A percentile compares a stretch with the other conserved stretches of the same genome.
Evolutionary conservation across 106 monocot genomes (phyloP).

Genomic region (Phalaenopsis aphrodite): DNA sequence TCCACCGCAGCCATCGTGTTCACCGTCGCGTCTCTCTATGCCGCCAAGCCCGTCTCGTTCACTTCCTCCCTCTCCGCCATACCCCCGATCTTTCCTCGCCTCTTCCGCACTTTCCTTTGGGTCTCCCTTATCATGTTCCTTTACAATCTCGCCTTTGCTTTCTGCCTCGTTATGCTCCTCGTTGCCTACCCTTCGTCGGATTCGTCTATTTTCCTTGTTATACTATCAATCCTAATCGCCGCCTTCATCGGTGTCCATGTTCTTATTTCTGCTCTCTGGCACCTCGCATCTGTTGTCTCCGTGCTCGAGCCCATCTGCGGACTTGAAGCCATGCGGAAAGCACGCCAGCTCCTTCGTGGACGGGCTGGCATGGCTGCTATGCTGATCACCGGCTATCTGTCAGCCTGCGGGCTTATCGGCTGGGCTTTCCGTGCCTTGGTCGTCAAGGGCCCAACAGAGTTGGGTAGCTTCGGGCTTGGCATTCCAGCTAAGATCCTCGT

Average conservation of each 20-base stretch:
- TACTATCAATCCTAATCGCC: constrained; percentile 17
- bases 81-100: constrained; percentile 5
- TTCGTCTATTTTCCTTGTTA: constrained; percentile 18
- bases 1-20: constrained; percentile 64
- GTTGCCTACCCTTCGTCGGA: constrained; percentile 2
- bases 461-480: constrained; percentile 22
- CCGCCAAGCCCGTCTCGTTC: constrained; percentile 54
- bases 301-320: constrained; percentile 70
- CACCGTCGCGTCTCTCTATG: constrained; percentile 61
- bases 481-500: constrained; percentile 21
- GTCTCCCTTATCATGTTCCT: constrained; percentile 14
- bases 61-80: constrained; percentile 36
- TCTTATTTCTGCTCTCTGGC: constrained; percentile 72
- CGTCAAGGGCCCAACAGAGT: constrained; percentile 39
- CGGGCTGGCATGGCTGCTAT: constrained; percentile 26
- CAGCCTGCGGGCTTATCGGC: constrained; percentile 34
- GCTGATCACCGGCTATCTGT: constrained; percentile 39
- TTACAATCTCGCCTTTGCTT: constrained; percentile 19
- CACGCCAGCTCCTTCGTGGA: constrained; percentile 49
- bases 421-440: constrained; percentile 39
- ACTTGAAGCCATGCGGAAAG: constrained; percentile 69
- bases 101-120: constrained; percentile 10
- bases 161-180: constrained; percentile 23
- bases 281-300: constrained; percentile 73
- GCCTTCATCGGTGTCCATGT: constrained; percentile 49